A percentile compares a stretch with the other conserved stretches of the same genome.
These are phyloP conservation scores for Pseudogymnoascus sp. DNA, from an alignment of 2,329 filamentous ascomycete genomes.

Conservation along the genomic window DNA sequence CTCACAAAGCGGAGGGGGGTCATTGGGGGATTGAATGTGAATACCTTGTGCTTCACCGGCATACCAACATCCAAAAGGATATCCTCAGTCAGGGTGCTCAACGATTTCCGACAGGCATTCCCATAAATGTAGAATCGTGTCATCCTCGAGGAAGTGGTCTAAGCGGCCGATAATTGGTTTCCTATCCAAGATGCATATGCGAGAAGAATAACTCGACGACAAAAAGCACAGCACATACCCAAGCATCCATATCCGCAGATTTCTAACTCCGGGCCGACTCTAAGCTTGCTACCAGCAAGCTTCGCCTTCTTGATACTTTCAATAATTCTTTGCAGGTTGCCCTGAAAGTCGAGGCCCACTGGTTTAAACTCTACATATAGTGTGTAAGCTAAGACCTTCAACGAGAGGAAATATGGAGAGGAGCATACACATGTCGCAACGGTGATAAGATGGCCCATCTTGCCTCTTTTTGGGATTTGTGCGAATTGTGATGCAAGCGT, in stretches of 20 bases:
- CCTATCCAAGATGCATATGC: not conserved
- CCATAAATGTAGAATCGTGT: constrained; percentile 50
- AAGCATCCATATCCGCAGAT: constrained; percentile 17
- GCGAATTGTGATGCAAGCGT: not conserved
- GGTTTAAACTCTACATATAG: constrained; percentile 23
- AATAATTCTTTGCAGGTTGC: constrained; percentile 50
- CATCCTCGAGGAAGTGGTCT: constrained; percentile 26
- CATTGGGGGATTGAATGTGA: constrained; percentile 28
- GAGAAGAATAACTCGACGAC: not conserved
- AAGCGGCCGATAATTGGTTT: not conserved
- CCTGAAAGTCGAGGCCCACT: constrained; percentile 50
- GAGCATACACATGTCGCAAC: not conserved
- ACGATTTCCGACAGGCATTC: constrained; percentile 56
- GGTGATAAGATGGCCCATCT: not conserved
- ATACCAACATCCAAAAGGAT: constrained; percentile 58
- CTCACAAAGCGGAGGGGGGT: not conserved
- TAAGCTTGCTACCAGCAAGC: constrained; percentile 42
- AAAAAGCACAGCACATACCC: not conserved
- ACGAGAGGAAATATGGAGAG: not conserved
- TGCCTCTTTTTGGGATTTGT: not conserved
- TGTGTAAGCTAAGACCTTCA: not conserved
- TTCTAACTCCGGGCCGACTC: constrained; percentile 41
- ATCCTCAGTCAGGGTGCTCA: constrained; percentile 47
- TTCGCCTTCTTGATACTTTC: constrained; percentile 49
- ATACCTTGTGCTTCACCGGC: constrained; percentile 53